Base-by-base conservation (phyloP, 306 rosid species). In the Sphenostylis stenocarpa region DNA sequence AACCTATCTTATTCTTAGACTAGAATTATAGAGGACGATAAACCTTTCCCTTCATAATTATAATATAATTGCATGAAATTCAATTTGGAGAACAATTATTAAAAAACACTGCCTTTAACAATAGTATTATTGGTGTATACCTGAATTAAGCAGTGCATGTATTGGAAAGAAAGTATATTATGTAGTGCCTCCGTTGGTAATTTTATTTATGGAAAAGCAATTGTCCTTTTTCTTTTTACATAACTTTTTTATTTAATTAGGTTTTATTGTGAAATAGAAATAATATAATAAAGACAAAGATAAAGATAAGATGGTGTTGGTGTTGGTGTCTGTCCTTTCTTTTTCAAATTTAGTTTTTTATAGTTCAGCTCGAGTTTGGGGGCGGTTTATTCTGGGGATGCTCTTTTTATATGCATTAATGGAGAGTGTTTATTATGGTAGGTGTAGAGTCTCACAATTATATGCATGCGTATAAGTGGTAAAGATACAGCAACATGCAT, bases 291-390 rank as follows among this genome's bases (percentile, higher is more conserved):
- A 52, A 19, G 62, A 38, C 39, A 55, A 33, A 70, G 45, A 71
- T 44, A 47, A 69, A 62, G 65, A 64, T 70, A n/a, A n/a, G n/a
- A n/a, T n/a, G n/a, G n/a, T n/a, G n/a, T n/a, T n/a, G n/a, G n/a
- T n/a, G n/a, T n/a, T n/a, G 56, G 48, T 71, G 74, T 70, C 82
- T 56, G 55, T 53, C 57, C 23, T 70, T 82, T 51, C 55, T 71
- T 49, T 41, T 62, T 20, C 17, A 36, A 28, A 2, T 20, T 19
- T 31, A 20, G 5, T 57, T n/a, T 58, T 24, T 44, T 43, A 70
- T 31, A 68, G 66, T 62, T 61, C 49, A 19, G 68, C 61, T 51
- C 48, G 14, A 44, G 39, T 72, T 70, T 36, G 64, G 52, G 62
- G 72, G 69, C 13, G 80, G 77, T 57, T 44, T 31, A 2, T 73